Conservation (phyloP, 495 filamentous ascomycete species). For the Achaetomiella virescens region DNA sequence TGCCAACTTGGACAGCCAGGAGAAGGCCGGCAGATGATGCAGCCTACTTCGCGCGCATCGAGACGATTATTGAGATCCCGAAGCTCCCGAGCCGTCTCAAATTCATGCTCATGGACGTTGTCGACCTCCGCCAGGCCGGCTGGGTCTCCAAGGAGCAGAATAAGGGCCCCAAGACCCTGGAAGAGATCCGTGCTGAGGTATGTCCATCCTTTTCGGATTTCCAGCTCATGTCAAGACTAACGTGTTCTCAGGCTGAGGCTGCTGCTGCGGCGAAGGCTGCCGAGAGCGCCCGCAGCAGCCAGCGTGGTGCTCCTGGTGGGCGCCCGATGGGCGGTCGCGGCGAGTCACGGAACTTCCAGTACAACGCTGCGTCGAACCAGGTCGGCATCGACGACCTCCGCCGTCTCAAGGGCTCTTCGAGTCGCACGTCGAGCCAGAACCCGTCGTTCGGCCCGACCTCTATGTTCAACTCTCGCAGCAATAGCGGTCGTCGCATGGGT, state of each 20-base stretch:
- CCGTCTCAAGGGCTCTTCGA: slow-evolving; percentile 57
- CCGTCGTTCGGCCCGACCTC: slow-evolving; percentile 71
- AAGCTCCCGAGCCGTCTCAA: slow-evolving; percentile 77
- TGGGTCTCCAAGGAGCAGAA: slow-evolving; percentile 83
- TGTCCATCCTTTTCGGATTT: slow-evolving; percentile 18
- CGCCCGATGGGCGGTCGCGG: slow-evolving; percentile 71
- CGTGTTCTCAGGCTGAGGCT: slow-evolving; percentile 50
- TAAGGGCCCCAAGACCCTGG: slow-evolving; percentile 95
- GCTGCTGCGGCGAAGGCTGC: slow-evolving; percentile 61
- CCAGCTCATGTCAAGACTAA: slow-evolving; percentile 13
- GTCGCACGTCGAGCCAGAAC: slow-evolving; percentile 52
- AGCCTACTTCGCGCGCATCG: slow-evolving; percentile 89
- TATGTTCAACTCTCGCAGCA: slow-evolving; percentile 72
- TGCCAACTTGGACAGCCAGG: slow-evolving; percentile 69
- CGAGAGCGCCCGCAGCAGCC: slow-evolving; percentile 53
- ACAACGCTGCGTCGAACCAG: slow-evolving; percentile 62
- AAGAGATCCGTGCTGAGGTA: slow-evolving; percentile 82
- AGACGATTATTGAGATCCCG: slow-evolving; percentile 66
- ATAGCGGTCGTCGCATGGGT: slow-evolving; percentile 69
- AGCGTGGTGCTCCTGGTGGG: slow-evolving; percentile 57
- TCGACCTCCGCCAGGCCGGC: slow-evolving; percentile 66
- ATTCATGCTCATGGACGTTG: slow-evolving; percentile 95
- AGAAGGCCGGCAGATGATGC: slow-evolving; percentile 77
- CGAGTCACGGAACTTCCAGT: slow-evolving; percentile 76
- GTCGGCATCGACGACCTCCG: slow-evolving; percentile 86